Evolutionary conservation across 306 rosid genomes (phyloP), one percentile per base, ranked within the genome.

Genomic region (Datisca glomerata): DNA sequence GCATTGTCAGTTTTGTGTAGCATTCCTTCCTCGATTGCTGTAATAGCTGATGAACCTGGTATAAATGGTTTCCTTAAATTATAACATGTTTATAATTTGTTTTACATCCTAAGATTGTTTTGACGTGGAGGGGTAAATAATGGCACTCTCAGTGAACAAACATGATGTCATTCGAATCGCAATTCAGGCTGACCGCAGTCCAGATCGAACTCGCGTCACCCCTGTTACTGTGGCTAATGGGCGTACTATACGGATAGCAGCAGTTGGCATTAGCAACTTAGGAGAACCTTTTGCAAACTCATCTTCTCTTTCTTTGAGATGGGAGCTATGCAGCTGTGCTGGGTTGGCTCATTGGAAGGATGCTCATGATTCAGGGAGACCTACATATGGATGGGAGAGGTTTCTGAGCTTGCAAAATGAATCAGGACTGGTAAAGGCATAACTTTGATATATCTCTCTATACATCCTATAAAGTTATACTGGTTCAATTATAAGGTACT

Each of bases 181-280:
- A 31, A 54, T 73, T 63, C 80, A 64, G 57, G 94, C 93, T 51
- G 79, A 76, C 29, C 76, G 77, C 17, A 56, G 72, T 66, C 47
- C 73, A 14, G 81, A 51, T 47, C 49, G 55, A 55, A 45, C 74
- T 55, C 83, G 54, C 1, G 64, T 59, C 41, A 23, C 73, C 29
- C 89, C 94, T 20, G 63, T 74, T 53, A 79, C 85, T 44, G 94
- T 87, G 71, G 80, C 93, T 43, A 87, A 87, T 76, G 82, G 82
- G 47, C 94, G 77, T 47, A 55, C 80, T 8, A 56, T 83, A 61
- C 69, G 97, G 32, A 28, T 80, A 54, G 71, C 94, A 55, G 89
- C 83, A 21, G 89, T 74, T 69, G 93, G 94, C 36, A 51, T 87
- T 28, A 67, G 69, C 60, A 69, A 64, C 41, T 67, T 53, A 17